Evolutionary conservation across 345 rosid species (phyloP), one percentile per base, ranked within the genome.

Genomic region (Gossypium anomalum): DNA sequence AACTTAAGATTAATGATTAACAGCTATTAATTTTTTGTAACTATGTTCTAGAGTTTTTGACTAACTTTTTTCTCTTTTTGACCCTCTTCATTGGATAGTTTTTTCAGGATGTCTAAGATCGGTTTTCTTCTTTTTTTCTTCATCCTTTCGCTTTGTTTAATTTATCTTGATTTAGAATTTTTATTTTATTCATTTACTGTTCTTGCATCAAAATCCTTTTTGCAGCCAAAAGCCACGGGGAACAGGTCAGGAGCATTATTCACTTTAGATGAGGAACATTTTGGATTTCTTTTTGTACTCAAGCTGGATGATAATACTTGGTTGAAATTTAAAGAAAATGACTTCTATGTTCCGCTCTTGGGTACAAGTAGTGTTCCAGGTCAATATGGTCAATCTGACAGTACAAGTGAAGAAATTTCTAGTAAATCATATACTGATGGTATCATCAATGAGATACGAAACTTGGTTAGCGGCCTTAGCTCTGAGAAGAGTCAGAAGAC

Each of bases 231-330:
- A 74, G 86, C 79, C 9, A 86, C 73, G 47, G 87, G 89, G 66
- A 79, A 76, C 71, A 92, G 94, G 78, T 77, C 87, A 60, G 76
- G 72, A 23, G 94, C 90, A 75, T 65, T 80, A 77, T 94, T 94
- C 80, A 79, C 92, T 79, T 75, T 94, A 73, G 94, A 91, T 56
- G 82, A 82, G 77, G 86, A 82, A 60, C 76, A 81, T 75, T 77
- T 66, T 49, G 98, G 98, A 66, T 90, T 94, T 82, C 88, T 90
- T 78, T 94, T 92, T 82, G 98, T 94, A 82, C 89, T 94, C 75
- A 91, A 87, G 89, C 78, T 89, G 78, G 82, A 87, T 51, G 96
- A 82, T 49, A 84, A 71, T 53, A 85, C 86, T 75, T 94, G 98
- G 98, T 75, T 92, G 73, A 91, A 90, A 8, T 81, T 80, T 73